A percentile compares a stretch with the other conserved stretches of the same genome.
phyloP scores from a whole-genome alignment of 441 rosid species.

The Populus hybrid region DNA sequence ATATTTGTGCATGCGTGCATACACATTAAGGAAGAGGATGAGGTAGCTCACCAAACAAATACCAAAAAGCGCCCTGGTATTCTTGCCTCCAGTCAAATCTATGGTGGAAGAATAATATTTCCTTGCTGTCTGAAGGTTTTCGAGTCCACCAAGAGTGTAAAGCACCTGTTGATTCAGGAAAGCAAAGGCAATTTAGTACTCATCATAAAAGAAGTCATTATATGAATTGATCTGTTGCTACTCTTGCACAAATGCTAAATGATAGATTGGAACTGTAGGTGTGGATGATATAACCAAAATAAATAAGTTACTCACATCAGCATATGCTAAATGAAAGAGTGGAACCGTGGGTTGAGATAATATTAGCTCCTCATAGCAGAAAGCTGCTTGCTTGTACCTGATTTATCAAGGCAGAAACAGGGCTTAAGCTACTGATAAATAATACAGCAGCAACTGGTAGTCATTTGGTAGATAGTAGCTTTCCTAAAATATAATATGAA shows the following conservation, averaged over 20 bases:
- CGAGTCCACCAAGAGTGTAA: constrained; percentile 91
- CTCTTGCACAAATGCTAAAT: background rate
- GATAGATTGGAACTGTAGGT: background rate
- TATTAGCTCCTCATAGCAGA: constrained; percentile 96
- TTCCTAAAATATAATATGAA: background rate
- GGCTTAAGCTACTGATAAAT: constrained; percentile 4
- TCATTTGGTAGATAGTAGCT: constrained; percentile 3
- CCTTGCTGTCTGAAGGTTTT: constrained; percentile 80
- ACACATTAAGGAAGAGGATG: background rate
- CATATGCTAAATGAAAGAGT: constrained; percentile 78
- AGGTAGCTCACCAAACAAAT: constrained; percentile 74
- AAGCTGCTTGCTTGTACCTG: constrained; percentile 99
- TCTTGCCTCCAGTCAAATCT: constrained; percentile 91
- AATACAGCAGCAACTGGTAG: background rate
- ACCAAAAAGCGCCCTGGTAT: constrained; percentile 88
- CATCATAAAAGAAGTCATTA: background rate
- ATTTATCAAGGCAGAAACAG: constrained; percentile 13
- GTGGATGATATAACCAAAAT: background rate
- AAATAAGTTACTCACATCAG: constrained; percentile 60
- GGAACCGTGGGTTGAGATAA: constrained; percentile 80
- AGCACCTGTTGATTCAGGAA: constrained; percentile 58
- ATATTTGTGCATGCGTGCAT: background rate
- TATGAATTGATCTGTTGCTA: background rate
- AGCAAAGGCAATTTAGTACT: background rate
- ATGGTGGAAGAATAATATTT: constrained; percentile 87